Percentiles rank a stretch among this genome's conserved stretches.
phyloP scores from a whole-genome alignment of 2,329 filamentous ascomycete species.

The Myriosclerotinia duriaeana region DNA sequence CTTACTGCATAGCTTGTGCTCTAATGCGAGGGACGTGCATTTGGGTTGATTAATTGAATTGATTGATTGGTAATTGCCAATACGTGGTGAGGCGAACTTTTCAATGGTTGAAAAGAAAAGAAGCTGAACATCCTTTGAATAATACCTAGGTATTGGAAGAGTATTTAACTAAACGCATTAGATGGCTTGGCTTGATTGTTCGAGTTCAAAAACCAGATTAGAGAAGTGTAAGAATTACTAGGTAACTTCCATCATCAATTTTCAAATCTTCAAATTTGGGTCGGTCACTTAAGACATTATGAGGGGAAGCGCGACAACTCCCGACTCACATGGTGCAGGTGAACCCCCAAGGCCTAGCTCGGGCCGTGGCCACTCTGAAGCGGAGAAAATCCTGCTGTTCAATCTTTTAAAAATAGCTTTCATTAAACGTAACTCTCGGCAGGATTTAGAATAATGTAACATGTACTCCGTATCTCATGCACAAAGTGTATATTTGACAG shows the following conservation, averaged over 20 bases:
- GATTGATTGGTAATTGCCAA: background rate
- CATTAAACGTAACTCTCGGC: background rate
- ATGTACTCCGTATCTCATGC: background rate
- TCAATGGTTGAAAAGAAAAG: background rate
- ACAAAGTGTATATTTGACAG: background rate
- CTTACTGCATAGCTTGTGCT: slow-evolving; percentile 5
- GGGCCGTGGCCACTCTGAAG: background rate
- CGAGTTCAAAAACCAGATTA: background rate
- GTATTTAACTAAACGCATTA: background rate
- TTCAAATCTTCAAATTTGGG: background rate
- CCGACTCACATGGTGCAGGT: slow-evolving; percentile 2
- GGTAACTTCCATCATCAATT: background rate
- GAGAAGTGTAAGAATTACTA: background rate
- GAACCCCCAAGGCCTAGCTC: slow-evolving; percentile 12
- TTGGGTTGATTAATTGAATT: background rate
- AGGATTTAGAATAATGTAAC: background rate
- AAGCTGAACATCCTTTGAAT: background rate
- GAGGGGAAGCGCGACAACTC: background rate
- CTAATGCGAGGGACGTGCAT: slow-evolving; percentile 10
- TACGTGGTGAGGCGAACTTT: slow-evolving; percentile 2
- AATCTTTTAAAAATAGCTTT: slow-evolving; percentile 8
- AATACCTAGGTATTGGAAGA: too few relatives aligned
- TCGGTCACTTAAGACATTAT: background rate
- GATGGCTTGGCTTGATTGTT: background rate
- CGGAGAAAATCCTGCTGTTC: slow-evolving; percentile 12